These are phyloP conservation scores for Colletotrichum agaves DNA, from an alignment of 2,329 filamentous ascomycete species.

Conservation along the genomic window DNA sequence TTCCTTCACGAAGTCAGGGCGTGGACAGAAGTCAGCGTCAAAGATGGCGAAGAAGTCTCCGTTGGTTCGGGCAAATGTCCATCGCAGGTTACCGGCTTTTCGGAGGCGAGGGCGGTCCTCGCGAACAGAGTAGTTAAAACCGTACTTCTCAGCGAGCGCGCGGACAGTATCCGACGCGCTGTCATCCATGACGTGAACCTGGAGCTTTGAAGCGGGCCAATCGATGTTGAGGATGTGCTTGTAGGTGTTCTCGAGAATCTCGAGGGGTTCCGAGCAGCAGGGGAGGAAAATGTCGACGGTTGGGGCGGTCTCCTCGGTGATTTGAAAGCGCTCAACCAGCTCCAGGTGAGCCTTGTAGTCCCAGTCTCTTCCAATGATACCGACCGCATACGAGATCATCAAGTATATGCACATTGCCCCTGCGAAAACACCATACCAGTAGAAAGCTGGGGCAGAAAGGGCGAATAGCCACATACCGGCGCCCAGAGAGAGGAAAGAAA, in stretches of 20 bases:
- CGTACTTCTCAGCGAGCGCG: conserved; percentile 45
- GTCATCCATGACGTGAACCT: conserved; percentile 54
- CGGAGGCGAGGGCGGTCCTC: conserved; percentile 53
- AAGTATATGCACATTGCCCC: conserved; percentile 53
- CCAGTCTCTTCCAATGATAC: conserved; percentile 52
- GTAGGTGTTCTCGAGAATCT: conserved; percentile 51
- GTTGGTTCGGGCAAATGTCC: conserved; percentile 50
- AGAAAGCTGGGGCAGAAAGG: conserved; percentile 48
- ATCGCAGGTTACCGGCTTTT: conserved; percentile 55
- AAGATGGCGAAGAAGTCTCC: conserved; percentile 56
- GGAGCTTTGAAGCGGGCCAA: conserved; percentile 49
- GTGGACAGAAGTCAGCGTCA: conserved; percentile 56
- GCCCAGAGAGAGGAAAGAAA: conserved; percentile 53
- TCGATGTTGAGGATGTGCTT: conserved; percentile 48
- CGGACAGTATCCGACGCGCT: conserved; percentile 47
- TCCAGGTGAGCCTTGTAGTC: conserved; percentile 49
- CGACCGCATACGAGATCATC: conserved; percentile 53
- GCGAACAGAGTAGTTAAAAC: conserved; percentile 53
- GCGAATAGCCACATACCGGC: conserved; percentile 56
- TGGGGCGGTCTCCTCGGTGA: conserved; percentile 48
- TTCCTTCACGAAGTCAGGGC: conserved; percentile 52
- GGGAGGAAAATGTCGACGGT: conserved; percentile 55
- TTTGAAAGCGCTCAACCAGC: conserved; percentile 45
- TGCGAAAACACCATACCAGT: conserved; percentile 52
- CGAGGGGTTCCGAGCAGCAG: conserved; percentile 54